A percentile compares a stretch with the other conserved stretches of the same genome.
Evolutionary conservation across 2,329 filamentous ascomycete species (phyloP).

Genomic region (Penicillium sp.): DNA sequence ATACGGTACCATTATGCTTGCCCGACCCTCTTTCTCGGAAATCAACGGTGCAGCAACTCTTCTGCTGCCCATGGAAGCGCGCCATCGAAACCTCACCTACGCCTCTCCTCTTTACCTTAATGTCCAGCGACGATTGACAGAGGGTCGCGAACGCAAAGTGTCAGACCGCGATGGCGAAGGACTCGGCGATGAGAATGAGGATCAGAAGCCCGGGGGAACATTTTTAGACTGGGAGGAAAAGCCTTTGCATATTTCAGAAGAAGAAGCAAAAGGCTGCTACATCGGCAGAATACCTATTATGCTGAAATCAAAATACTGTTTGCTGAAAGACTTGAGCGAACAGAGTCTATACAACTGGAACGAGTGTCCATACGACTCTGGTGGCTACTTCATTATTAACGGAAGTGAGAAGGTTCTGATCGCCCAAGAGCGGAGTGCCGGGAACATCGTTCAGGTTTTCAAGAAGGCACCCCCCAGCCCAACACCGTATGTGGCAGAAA

Average conservation of each 20-base stretch:
- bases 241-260: conserved; percentile 52
- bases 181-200: conserved; percentile 50
- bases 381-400: conserved; percentile 99
- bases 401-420: conserved; percentile 98
- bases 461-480: conserved; percentile 92
- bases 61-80: conserved; percentile 89
- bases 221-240: conserved; percentile 48
- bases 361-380: conserved; percentile 97
- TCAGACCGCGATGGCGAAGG: conserved; percentile 62
- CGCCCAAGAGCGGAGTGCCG: conserved; percentile 93
- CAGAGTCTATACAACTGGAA: conserved; percentile 86
- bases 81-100: conserved; percentile 93
- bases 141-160: conserved; percentile 73
- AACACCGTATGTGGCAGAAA: conserved; percentile 90
- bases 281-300: conserved; percentile 96
- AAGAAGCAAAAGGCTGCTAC: conserved; percentile 65
- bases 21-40: conserved; percentile 86
- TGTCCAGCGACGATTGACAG: conserved; percentile 78
- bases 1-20: conserved; percentile 85
- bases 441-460: conserved; percentile 99
- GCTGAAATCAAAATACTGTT: conserved; percentile 95
- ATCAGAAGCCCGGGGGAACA: conserved; percentile 42
- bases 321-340: conserved; percentile 76
- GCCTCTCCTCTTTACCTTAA: conserved; percentile 85
- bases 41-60: conserved; percentile 83